Conservation (phyloP, 805 yeast genomes). For the Metschnikowia similis region DNA sequence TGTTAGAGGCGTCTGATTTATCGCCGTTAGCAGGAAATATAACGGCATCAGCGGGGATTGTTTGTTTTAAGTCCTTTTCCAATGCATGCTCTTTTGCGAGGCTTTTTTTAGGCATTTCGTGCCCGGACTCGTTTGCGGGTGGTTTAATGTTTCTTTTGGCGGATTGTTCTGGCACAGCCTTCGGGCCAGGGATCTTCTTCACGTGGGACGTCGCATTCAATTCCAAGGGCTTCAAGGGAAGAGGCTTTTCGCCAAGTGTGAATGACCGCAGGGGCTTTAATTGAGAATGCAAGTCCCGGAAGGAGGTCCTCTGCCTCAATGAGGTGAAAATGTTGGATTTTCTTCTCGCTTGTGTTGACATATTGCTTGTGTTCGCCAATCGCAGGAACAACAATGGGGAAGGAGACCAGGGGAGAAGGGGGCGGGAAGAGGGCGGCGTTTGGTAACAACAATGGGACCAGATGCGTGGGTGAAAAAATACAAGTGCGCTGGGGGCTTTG, state of each 20-base stretch:
- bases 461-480: background rate
- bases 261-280: constrained; percentile 1
- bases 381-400: background rate
- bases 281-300: constrained; percentile 8
- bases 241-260: background rate
- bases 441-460: background rate
- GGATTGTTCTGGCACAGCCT: background rate
- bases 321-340: constrained; percentile 9
- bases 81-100: background rate
- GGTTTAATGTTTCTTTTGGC: background rate
- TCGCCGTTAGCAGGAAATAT: background rate
- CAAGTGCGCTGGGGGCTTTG: background rate
- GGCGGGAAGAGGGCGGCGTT: background rate
- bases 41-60: background rate
- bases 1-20: background rate
- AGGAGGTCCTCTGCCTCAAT: constrained; percentile 9
- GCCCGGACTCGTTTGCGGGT: background rate
- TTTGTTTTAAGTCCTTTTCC: background rate
- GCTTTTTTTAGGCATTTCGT: background rate
- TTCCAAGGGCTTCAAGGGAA: constrained; percentile 1
- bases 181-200: background rate
- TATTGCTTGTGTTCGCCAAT: background rate
- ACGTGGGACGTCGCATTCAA: background rate
- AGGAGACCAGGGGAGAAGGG: background rate
- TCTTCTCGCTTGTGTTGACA: constrained; percentile 4